Evolutionary conservation across 2,329 filamentous ascomycete genomes (phyloP).

Genomic region (Tolypocladium pustulatum): DNA sequence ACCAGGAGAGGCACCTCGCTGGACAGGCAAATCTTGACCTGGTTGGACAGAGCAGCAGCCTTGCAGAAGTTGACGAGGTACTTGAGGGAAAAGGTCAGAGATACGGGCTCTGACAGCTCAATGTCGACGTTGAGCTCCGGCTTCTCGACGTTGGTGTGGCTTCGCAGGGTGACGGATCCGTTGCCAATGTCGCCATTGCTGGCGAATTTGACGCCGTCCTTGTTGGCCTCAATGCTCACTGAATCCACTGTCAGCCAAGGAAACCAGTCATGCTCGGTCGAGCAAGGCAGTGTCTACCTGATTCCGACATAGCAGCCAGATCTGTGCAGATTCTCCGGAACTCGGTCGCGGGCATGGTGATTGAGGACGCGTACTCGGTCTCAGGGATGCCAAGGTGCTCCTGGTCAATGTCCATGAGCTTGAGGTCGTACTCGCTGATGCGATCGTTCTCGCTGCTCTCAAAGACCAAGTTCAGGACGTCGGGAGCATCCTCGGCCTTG

Average conservation of each 20-base stretch:
- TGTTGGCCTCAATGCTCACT: conserved; percentile 94
- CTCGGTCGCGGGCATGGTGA: conserved; percentile 78
- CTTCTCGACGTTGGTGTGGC: conserved; percentile 83
- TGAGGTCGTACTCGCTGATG: conserved; percentile 97
- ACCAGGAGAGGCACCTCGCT: conserved; percentile 94
- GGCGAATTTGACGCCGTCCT: conserved; percentile 94
- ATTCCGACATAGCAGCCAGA: conserved; percentile 85
- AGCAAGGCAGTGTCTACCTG: conserved; percentile 50
- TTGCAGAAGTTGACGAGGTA: conserved; percentile 99
- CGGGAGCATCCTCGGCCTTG: conserved; percentile 94
- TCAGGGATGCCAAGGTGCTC: conserved; percentile 98
- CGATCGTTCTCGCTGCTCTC: conserved; percentile 83
- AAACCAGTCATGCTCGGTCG: not conserved
- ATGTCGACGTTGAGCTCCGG: conserved; percentile 78
- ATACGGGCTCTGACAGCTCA: conserved; percentile 81
- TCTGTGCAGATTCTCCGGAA: conserved; percentile 95
- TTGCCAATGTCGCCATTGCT: conserved; percentile 94
- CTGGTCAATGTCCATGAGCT: conserved; percentile 99
- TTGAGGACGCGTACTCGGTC: conserved; percentile 92
- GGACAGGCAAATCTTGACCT: conserved; percentile 87
- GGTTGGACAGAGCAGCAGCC: conserved; percentile 69
- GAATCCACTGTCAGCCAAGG: not conserved
- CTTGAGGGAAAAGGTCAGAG: conserved; percentile 95
- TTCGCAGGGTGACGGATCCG: conserved; percentile 83
- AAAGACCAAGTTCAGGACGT: conserved; percentile 91